These are phyloP conservation scores for Flaveria floridana DNA, from an alignment of 140 eudicot genomes.

Conservation along the genomic window DNA sequence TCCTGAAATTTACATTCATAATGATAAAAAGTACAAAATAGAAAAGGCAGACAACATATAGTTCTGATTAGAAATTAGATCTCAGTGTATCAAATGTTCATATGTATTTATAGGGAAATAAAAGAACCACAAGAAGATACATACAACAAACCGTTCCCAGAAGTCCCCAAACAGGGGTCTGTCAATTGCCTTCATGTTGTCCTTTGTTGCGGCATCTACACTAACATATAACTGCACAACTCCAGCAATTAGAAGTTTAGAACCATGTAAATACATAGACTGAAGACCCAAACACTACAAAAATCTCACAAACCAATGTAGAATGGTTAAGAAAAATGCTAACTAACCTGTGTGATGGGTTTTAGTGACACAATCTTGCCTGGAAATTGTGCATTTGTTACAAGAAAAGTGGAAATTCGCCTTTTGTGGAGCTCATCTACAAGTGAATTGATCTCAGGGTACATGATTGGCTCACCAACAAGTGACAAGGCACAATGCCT, in stretches of 20 bases:
- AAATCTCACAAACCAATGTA: neutral
- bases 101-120: constrained; percentile 4
- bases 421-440: constrained; percentile 82
- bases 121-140: constrained; percentile 28
- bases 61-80: neutral
- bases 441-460: constrained; percentile 87
- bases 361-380: constrained; percentile 71
- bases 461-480: constrained; percentile 99
- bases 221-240: constrained; percentile 80
- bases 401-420: constrained; percentile 89
- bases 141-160: constrained; percentile 93
- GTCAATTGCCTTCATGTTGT: constrained; percentile 94
- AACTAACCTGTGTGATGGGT: constrained; percentile 81
- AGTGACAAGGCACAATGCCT: constrained; percentile 97
- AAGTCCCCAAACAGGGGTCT: constrained; percentile 97
- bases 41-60: neutral
- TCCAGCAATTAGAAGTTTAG: constrained; percentile 11
- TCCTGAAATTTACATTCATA: constrained; percentile 49
- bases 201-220: constrained; percentile 97
- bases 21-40: neutral
- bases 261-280: neutral
- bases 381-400: constrained; percentile 97
- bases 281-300: neutral
- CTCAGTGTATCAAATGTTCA: neutral
- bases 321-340: constrained; percentile 10